phyloP scores from a whole-genome alignment of 2,329 filamentous ascomycete species.

The Epichloe brachyelytri region DNA sequence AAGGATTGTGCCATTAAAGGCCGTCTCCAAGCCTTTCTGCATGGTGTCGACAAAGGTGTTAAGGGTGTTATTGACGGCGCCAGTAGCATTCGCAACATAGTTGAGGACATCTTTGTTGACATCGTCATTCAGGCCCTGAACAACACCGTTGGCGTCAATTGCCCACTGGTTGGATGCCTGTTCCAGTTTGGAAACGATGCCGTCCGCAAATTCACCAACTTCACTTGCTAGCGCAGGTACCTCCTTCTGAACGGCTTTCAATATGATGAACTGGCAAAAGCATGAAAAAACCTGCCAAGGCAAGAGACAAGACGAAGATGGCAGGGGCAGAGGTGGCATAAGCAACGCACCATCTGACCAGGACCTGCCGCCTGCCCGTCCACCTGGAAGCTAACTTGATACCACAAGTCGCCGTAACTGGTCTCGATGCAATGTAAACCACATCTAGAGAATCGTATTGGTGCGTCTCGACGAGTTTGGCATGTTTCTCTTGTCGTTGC shows the following conservation, averaged over 20 bases:
- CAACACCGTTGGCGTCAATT: slow-evolving; percentile 58
- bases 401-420: slow-evolving; percentile 59
- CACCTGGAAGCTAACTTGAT: slow-evolving; percentile 57
- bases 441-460: slow-evolving; percentile 74
- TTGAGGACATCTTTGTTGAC: slow-evolving; percentile 79
- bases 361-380: slow-evolving; percentile 51
- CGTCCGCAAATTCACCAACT: slow-evolving; percentile 66
- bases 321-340: slow-evolving; percentile 79
- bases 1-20: slow-evolving; percentile 73
- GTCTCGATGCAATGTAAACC: slow-evolving; percentile 75
- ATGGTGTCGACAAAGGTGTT: slow-evolving; percentile 72
- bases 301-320: slow-evolving; percentile 75
- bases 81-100: slow-evolving; percentile 76
- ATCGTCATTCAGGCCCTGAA: slow-evolving; percentile 55
- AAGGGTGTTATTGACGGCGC: slow-evolving; percentile 72
- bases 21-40: slow-evolving; percentile 55
- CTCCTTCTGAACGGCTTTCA: slow-evolving; percentile 59
- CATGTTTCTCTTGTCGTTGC: slow-evolving; percentile 57
- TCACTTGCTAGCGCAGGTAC: slow-evolving; percentile 62
- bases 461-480: slow-evolving; percentile 50
- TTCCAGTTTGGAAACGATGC: slow-evolving; percentile 60
- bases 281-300: slow-evolving; percentile 74
- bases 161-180: slow-evolving; percentile 69
- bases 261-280: slow-evolving; percentile 69
- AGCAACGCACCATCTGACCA: slow-evolving; percentile 71